phyloP scores from a whole-genome alignment of 2,329 filamentous ascomycete species.

The Nemania bipapillata region DNA sequence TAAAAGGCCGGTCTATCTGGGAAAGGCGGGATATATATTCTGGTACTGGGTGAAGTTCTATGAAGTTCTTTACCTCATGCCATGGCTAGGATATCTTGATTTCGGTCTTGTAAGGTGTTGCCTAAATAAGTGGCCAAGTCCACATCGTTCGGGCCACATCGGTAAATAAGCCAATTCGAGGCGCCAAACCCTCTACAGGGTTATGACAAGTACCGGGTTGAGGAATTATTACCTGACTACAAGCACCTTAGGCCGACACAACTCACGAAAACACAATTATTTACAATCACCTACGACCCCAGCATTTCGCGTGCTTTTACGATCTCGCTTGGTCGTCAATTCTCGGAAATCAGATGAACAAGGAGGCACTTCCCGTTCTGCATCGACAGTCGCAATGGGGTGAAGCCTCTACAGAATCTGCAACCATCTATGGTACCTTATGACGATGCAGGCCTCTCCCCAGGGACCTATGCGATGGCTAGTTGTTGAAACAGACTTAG shows the following conservation, averaged over 20 bases:
- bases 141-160: no score
- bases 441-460: neutral
- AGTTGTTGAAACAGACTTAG: neutral
- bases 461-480: neutral
- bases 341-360: neutral
- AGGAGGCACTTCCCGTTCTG: neutral
- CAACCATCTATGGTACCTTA: neutral
- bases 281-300: neutral
- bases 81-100: neutral
- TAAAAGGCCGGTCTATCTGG: constrained; percentile 49
- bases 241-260: no score
- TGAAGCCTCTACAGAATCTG: neutral
- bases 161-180: no score
- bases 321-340: neutral
- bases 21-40: constrained; percentile 42
- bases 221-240: no score
- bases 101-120: neutral
- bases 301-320: neutral
- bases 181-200: no score
- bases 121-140: neutral
- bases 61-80: neutral
- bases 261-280: neutral
- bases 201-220: no score
- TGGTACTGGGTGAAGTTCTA: constrained; percentile 5
- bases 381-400: neutral